A percentile compares a stretch with the other conserved stretches of the same genome.
Conservation (phyloP, 2,329 filamentous ascomycete species). For the Sarocladium brachiariae region DNA sequence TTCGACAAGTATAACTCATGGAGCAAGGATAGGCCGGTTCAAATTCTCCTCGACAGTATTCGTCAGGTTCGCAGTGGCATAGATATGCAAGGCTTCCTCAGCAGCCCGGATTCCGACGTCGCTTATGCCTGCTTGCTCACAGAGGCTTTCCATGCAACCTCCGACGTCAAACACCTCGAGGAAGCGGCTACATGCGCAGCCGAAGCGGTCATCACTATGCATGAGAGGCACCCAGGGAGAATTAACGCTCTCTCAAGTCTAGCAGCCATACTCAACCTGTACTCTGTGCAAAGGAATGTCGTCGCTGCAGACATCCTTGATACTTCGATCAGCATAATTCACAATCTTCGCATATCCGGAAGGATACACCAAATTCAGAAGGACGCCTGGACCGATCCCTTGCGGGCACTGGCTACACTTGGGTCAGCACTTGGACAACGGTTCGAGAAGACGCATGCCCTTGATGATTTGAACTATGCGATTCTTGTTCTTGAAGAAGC, state of each 20-base stretch:
- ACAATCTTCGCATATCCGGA: background rate
- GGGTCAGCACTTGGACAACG: background rate
- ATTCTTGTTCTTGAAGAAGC: background rate
- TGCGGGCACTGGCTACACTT: background rate
- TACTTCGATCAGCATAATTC: background rate
- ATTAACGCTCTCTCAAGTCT: background rate
- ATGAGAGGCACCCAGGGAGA: background rate
- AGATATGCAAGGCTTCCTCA: background rate
- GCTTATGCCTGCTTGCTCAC: background rate
- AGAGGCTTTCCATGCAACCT: background rate
- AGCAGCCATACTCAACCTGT: background rate
- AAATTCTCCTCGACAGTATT: background rate
- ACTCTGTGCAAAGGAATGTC: background rate
- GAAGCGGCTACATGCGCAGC: background rate
- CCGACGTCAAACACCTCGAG: background rate
- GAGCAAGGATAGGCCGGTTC: background rate
- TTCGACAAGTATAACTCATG: background rate
- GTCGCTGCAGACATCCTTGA: background rate
- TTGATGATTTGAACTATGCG: background rate
- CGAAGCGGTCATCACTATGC: background rate
- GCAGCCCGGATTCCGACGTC: background rate
- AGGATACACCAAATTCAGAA: background rate
- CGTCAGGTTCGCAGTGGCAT: background rate
- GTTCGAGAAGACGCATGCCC: background rate
- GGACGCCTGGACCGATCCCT: background rate